A percentile compares a stretch with the other conserved stretches of the same genome.
phyloP scores from a whole-genome alignment of 2,329 filamentous ascomycete species.

The Falciphora oryzae region DNA sequence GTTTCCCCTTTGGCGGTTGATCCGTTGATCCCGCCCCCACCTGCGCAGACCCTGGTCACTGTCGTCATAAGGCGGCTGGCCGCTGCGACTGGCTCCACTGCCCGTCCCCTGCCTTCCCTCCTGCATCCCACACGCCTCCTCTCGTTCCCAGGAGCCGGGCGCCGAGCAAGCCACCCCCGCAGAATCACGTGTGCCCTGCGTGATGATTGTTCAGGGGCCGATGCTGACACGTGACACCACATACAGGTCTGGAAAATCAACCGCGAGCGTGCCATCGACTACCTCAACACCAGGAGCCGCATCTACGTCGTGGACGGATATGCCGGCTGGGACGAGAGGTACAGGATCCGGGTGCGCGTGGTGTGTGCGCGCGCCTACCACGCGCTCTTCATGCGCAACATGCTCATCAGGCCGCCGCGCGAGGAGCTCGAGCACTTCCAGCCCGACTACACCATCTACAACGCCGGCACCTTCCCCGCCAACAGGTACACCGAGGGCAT shows the following conservation, averaged over 20 bases:
- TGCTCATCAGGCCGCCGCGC: slow-evolving; percentile 90
- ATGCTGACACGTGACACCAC: slow-evolving; percentile 9
- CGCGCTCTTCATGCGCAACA: slow-evolving; percentile 99
- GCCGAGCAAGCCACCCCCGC: background rate
- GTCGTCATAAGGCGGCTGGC: slow-evolving; percentile 13
- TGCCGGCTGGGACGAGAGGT: slow-evolving; percentile 97
- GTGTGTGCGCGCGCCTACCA: slow-evolving; percentile 99
- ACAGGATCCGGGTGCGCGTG: slow-evolving; percentile 94
- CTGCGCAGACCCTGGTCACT: slow-evolving; percentile 11
- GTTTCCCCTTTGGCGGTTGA: slow-evolving; percentile 3
- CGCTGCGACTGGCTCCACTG: slow-evolving; percentile 5
- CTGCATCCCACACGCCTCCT: background rate
- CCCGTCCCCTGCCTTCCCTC: slow-evolving; percentile 10
- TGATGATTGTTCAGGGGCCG: background rate
- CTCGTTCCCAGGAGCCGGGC: background rate
- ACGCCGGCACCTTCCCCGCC: slow-evolving; percentile 95
- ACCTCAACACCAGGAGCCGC: slow-evolving; percentile 96
- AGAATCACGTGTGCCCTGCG: slow-evolving; percentile 2
- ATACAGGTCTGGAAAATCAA: slow-evolving; percentile 97
- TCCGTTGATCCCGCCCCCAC: slow-evolving; percentile 8
- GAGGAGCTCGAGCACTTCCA: slow-evolving; percentile 97
- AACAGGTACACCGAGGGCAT: slow-evolving; percentile 98
- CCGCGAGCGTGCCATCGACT: slow-evolving; percentile 96
- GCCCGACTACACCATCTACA: slow-evolving; percentile 99
- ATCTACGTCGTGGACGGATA: slow-evolving; percentile 98